Base-by-base conservation (phyloP, 306 rosid genomes). In the Pueraria montana region DNA sequence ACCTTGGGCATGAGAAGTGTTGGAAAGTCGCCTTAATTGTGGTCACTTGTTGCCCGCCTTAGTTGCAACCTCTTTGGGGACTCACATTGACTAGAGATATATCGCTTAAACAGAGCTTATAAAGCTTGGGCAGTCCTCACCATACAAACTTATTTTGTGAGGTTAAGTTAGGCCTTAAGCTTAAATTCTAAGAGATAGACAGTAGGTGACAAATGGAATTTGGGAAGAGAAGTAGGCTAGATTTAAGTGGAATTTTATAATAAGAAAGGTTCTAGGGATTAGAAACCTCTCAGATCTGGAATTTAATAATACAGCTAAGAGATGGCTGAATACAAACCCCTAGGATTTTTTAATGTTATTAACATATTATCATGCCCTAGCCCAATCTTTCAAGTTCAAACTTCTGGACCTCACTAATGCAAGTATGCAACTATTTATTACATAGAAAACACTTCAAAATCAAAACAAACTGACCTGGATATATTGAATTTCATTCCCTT, bases 161-260 rank as follows among this genome's bases (percentile, higher is more conserved):
- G 6, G 9, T 50, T 17, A 9, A 50, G 23, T 17, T 6, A 17
- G 55, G 20, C 8, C 23, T 5, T 52, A 52, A 52, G 8, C 23
- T 3, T 4, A n/a, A 17, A 52, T 5, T 50, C 7, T 50, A 17
- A 17, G 18, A 50, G 21, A 17, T 62, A 45, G 80, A 61, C 20
- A 20, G 43, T 48, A 6, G 72, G 20, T 32, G 26, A 59, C n/a
- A 62, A 48, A 61, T 46, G 26, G n/a, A 66, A 72, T 72, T 72
- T 72, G 62, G 76, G 68, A 73, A 61, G 79, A 80, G 34, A 61
- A 45, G 42, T 62, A 45, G 71, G 50, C 48, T 48, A 49, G 13
- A 34, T 63, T 62, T 56, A 73, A 17, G 23, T 36, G 27, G 43
- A 80, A 55, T 26, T 68, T 23, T 56, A 11, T 81, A 63, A 23